Percentiles rank a stretch among this genome's conserved stretches.
Conservation (phyloP, 495 filamentous ascomycete species). For the Penicillium cinerascens region DNA sequence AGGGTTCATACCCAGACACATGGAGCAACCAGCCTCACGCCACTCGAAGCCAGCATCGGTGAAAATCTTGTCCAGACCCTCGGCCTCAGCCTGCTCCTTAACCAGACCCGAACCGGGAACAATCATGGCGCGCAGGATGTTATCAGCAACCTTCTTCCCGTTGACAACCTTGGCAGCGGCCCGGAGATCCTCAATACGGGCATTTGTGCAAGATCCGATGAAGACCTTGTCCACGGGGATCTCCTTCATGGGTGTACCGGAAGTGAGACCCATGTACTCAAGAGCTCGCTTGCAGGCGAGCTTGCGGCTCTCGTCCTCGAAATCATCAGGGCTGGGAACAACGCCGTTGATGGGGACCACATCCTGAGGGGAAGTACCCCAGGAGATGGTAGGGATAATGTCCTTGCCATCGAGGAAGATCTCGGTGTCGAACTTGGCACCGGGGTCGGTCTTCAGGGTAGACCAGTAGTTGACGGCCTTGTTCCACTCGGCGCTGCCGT, state of each 20-base stretch:
- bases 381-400: conserved; percentile 89
- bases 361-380: conserved; percentile 96
- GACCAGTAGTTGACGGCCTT: conserved; percentile 87
- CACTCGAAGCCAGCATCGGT: conserved; percentile 91
- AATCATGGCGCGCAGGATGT: conserved; percentile 91
- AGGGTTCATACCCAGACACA: conserved; percentile 99
- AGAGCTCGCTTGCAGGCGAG: conserved; percentile 73
- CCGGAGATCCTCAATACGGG: conserved; percentile 92
- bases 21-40: conserved; percentile 96
- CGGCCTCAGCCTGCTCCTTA: conserved; percentile 86
- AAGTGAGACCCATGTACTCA: conserved; percentile 90
- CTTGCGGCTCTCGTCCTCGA: conserved; percentile 73
- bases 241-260: conserved; percentile 87
- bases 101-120: conserved; percentile 94
- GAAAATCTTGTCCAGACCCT: conserved; percentile 93
- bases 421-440: conserved; percentile 81
- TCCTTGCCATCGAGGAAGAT: conserved; percentile 88
- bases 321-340: conserved; percentile 86
- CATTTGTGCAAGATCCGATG: conserved; percentile 97
- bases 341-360: conserved; percentile 87
- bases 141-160: conserved; percentile 78
- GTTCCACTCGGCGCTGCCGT: conserved; percentile 83
- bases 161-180: conserved; percentile 81
- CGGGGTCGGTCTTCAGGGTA: conserved; percentile 76
- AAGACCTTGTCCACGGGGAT: conserved; percentile 92